Evolutionary conservation across 768 basidiomycete species (phyloP), one percentile per base, ranked within the genome.

Genomic region (Lactarius hatsudake): DNA sequence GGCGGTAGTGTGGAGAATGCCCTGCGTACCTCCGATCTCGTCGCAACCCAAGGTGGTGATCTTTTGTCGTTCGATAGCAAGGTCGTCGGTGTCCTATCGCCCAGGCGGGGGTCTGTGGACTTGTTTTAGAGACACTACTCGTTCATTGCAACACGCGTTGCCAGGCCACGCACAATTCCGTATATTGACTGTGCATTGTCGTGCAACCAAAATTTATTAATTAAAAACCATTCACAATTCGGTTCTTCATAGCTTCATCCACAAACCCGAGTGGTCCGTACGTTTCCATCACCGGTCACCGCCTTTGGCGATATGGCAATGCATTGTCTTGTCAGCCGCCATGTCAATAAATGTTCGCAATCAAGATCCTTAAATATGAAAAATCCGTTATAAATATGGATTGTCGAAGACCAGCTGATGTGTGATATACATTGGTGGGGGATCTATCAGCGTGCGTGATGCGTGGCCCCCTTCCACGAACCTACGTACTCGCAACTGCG

Each of bases 21-120:
- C 7, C 64, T 60, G 23, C 65, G 65, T 20, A 20, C 67, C 5
- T 62, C 72, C 10, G 76, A 78, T 38, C 67, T 78, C 20, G 77
- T 79, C 12, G 78, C 73, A 10, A 77, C 74, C 6, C 65, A 73
- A 2, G 78, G 77, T 1, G 78, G 79, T 6, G 76, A 78, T 53
- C 61, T 79, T 54, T 71, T 79, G 10, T 74, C 76, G 42, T 75
- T 79, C 45, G 71, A 68, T 34, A 77, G 78, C 51, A 79, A 79
- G 67, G 78, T 79, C 20, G 70, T 74, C 15, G 77, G 75, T 10
- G 71, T 79, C 28, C 73, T 80, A 59, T 78, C 76, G 9, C 71
- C 76, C 18, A 69, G 70, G 32, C 70, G 74, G n/a, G 69, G 70
- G 5, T 59, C 61, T 13, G 76, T 78, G 9, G 72, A 79, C 40